Evolutionary conservation across 176 grass and related monocot genomes (phyloP).

Genomic region (Oropetium thomaeum): DNA sequence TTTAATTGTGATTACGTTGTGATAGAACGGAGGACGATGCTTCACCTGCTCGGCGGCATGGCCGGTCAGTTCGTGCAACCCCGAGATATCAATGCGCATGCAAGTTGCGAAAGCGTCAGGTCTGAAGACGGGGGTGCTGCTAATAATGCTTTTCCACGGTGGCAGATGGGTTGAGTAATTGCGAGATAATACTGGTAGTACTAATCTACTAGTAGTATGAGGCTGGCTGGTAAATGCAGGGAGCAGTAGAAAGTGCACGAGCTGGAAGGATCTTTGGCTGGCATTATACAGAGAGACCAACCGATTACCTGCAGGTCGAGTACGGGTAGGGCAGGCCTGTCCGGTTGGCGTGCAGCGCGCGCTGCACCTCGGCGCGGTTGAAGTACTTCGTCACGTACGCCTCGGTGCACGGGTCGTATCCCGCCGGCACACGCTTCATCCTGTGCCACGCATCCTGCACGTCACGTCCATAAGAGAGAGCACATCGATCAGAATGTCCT

Average conservation of each 20-base stretch:
- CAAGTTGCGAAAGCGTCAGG: background rate
- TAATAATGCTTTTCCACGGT: background rate
- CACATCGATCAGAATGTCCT: background rate
- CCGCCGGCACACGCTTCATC: slow-evolving; percentile 54
- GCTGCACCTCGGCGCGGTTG: slow-evolving; percentile 80
- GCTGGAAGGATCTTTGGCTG: slow-evolving; percentile 2
- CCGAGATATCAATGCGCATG: slow-evolving; percentile 16
- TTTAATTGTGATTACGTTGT: background rate
- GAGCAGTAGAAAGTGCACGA: background rate
- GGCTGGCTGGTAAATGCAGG: background rate
- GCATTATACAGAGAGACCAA: background rate
- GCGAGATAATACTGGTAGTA: background rate
- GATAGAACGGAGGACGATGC: background rate
- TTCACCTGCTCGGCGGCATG: background rate
- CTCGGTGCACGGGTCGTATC: slow-evolving; percentile 96
- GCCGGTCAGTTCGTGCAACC: background rate
- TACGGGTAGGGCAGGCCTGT: slow-evolving; percentile 64
- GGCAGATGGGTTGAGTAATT: background rate
- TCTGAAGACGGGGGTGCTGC: background rate
- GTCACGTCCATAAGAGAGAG: background rate
- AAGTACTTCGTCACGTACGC: slow-evolving; percentile 72
- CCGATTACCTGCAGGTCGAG: slow-evolving; percentile 88
- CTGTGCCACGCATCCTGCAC: slow-evolving; percentile 63
- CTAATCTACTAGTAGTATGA: too few relatives aligned
- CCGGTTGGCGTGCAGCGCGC: slow-evolving; percentile 74